Evolutionary conservation across 495 filamentous ascomycete genomes (phyloP), one percentile per base, ranked within the genome.

Genomic region (Schizothecium vesticola): DNA sequence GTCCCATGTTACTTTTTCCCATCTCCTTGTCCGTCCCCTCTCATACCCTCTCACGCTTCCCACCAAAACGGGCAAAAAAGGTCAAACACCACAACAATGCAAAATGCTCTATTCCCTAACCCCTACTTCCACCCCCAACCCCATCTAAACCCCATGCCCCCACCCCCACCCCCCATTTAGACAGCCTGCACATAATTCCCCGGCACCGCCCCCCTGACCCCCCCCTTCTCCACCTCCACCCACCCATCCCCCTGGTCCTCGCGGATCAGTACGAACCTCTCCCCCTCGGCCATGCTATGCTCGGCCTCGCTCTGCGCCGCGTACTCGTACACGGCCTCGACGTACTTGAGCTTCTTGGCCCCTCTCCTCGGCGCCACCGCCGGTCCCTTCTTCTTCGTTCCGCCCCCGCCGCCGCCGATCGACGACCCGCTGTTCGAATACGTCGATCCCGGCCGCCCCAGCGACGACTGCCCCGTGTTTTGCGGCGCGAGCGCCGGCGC

Each of bases 331-430:
- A 97, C 55, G 3, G 95, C 95, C 76, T 96, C 92, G 8, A 95
- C 94, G 70, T 97, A 96, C 74, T 90, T 91, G n/a, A 97, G 80
- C 73, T 96, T 96, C 88, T 96, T 97, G 16, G 93, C 95, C 11
- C 94, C 94, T 10, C 94, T 86, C 71, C 91, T 90, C 11, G 95
- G 95, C 24, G 94, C 96, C 16, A 99, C 95, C 0, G 90, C 93
- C 0, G 95, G 95, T 0, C 95, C 95, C 73, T 96, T 91, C 78
- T 95, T 96, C 81, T 96, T 97, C 13, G 72, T 70, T 80, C 76
- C 16, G 19, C 33, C 23, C 5, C 57, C 28, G 75, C 71, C 7
- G 80, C 76, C 61, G 85, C 84, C 21, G 88, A 92, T 76, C 1
- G 90, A 93, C 11, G 88, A 89, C 1, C 91, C 91, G 12, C 91